Base-by-base conservation (phyloP, 2,329 filamentous ascomycete genomes). In the Calonectria hongkongensis region DNA sequence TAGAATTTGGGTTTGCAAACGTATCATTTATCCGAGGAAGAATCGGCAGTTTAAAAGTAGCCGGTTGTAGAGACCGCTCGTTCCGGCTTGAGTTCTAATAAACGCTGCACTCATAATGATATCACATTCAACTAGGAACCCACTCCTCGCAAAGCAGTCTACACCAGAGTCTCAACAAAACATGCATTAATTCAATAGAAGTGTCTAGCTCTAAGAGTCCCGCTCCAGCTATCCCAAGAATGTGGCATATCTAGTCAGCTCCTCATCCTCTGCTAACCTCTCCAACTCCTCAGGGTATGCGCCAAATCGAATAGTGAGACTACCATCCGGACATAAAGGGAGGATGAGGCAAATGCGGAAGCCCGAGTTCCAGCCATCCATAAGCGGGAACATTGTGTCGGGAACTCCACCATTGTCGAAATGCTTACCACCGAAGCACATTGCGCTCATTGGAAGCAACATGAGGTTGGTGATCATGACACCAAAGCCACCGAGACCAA, bases 391-490 rank as follows among this genome's bases (percentile, higher is more conserved):
- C 79, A 83, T 75, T 12, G 77, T 71, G 63, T 82, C 79, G 2
- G 80, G 76, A 36, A 70, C 73, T 6, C 81, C 81, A 2, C 68
- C 70, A n/a, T 81, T 79, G 5, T 50, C 76, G 50, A 83, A 82
- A 2, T 80, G 62, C 4, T 73, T 30, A 16, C 74, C 75, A 1
- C 82, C 82, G 58, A 83, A 82, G 2, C 65, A 68, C 41, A 83
- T 74, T 25, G 81, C 78, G 25, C 73, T 72, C 33, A 73, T 71
- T 30, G 75, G 80, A 39, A 82, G 75, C 15, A 82, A 62, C 73
- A 83, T 78, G 73, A 83, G 73, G 51, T 82, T 82, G 5, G 78
- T 78, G 6, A 82, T 77, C 73, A 82, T 76, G 39, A 78, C 65
- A 63, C 81, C 66, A 74, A 80, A 77, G 30, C 79, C 75, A 13